Conservation (phyloP, 1,284 basidiomycete genomes). For the Moesziomyces parantarcticus region DNA sequence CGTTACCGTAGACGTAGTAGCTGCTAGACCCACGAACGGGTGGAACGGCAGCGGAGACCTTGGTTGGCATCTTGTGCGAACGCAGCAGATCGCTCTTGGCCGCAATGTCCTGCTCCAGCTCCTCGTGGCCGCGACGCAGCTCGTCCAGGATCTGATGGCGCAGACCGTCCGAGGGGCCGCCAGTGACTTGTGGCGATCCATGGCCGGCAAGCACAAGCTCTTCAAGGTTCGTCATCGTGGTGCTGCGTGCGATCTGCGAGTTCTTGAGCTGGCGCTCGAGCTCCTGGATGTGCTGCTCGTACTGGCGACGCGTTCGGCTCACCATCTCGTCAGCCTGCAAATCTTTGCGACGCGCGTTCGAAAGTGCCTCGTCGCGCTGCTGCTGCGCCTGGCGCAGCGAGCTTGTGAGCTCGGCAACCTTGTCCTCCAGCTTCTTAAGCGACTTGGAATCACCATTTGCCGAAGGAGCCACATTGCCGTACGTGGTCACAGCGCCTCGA, state of each 20-base stretch:
- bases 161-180: slow-evolving; percentile 72
- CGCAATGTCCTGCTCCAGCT: slow-evolving; percentile 62
- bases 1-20: slow-evolving; percentile 52
- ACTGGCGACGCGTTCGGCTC: slow-evolving; percentile 76
- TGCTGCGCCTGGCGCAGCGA: slow-evolving; percentile 50
- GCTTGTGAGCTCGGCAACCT: slow-evolving; percentile 70
- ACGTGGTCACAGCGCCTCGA: slow-evolving; percentile 28
- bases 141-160: slow-evolving; percentile 77
- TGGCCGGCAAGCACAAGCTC: slow-evolving; percentile 53
- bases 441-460: slow-evolving; percentile 24
- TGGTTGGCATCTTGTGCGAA: slow-evolving; percentile 34
- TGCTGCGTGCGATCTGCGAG: slow-evolving; percentile 68
- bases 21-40: slow-evolving; percentile 27
- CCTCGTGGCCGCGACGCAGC: slow-evolving; percentile 71
- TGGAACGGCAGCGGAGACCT: neutral
- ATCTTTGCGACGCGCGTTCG: slow-evolving; percentile 74
- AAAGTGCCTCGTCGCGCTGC: slow-evolving; percentile 68
- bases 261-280: slow-evolving; percentile 74
- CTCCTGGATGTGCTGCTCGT: slow-evolving; percentile 75
- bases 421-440: slow-evolving; percentile 74
- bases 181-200: slow-evolving; percentile 17
- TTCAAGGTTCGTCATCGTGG: slow-evolving; percentile 61
- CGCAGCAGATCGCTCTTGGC: slow-evolving; percentile 61
- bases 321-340: slow-evolving; percentile 78
- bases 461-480: slow-evolving; percentile 40